Conservation (phyloP, 2,329 filamentous ascomycete species). For the Trichoderma hamatum region DNA sequence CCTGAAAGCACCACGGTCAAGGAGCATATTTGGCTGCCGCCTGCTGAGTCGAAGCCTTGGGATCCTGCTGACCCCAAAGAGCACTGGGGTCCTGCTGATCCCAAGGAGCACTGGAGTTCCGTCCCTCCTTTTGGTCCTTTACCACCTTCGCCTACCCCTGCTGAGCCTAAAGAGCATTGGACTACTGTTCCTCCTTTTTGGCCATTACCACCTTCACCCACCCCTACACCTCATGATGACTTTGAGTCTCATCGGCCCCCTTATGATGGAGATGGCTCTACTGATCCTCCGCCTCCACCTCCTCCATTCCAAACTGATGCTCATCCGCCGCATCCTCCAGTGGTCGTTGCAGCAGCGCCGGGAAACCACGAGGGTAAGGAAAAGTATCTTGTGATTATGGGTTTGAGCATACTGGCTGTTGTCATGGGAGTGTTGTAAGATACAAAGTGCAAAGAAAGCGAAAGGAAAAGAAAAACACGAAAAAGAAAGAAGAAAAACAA, state of each 20-base stretch:
- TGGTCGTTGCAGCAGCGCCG: slow-evolving; percentile 15
- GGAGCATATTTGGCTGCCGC: background rate
- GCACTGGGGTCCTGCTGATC: too few species aligned
- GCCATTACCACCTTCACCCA: background rate
- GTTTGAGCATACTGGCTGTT: background rate
- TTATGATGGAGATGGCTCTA: background rate
- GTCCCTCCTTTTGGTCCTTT: background rate
- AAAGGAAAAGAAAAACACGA: background rate
- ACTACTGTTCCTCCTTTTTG: background rate
- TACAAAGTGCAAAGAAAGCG: background rate
- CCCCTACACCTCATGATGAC: background rate
- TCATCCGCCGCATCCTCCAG: background rate
- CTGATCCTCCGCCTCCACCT: background rate
- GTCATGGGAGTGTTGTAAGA: background rate
- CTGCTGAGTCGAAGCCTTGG: slow-evolving; percentile 1
- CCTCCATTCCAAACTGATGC: background rate
- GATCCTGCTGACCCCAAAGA: background rate
- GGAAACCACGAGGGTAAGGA: background rate
- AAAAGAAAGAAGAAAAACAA: background rate
- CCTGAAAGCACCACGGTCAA: background rate
- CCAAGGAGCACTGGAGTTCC: too few species aligned
- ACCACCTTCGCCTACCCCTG: background rate
- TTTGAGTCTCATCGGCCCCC: background rate
- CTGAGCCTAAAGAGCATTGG: background rate
- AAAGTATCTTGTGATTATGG: slow-evolving; percentile 1